A percentile compares a stretch with the other conserved stretches of the same genome.
Evolutionary conservation across 2,329 filamentous ascomycete species (phyloP).

Genomic region (Aspergillus texensis): DNA sequence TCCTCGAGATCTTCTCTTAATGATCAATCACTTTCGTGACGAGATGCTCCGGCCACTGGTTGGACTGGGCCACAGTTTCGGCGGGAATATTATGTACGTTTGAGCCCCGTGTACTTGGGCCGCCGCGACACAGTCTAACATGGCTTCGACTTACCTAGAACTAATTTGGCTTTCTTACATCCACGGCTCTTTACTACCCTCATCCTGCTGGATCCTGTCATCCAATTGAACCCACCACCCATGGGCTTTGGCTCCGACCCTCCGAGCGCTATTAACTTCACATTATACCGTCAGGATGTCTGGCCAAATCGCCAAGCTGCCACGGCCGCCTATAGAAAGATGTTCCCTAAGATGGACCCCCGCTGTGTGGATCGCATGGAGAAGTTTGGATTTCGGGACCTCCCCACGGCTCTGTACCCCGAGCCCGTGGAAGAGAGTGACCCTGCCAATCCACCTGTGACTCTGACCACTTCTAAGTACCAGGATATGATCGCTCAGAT

Average conservation of each 20-base stretch:
- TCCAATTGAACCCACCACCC: conserved; percentile 9
- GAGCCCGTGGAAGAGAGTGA: neutral
- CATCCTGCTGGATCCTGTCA: conserved; percentile 16
- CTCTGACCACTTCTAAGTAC: conserved; percentile 11
- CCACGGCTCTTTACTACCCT: conserved; percentile 9
- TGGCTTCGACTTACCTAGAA: neutral
- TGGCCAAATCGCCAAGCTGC: conserved; percentile 13
- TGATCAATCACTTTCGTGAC: conserved; percentile 21
- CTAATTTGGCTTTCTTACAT: conserved; percentile 1
- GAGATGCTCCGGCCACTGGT: conserved; percentile 21
- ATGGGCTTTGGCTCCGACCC: conserved; percentile 6
- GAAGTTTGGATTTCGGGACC: conserved; percentile 14
- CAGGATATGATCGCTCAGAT: conserved; percentile 3
- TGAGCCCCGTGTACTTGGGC: too few relatives aligned
- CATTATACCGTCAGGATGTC: conserved; percentile 4
- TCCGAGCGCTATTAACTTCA: conserved; percentile 1
- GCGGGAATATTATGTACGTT: too few relatives aligned
- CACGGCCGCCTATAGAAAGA: neutral
- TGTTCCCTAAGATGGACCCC: conserved; percentile 13
- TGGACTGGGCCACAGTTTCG: conserved; percentile 21
- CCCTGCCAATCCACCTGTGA: conserved; percentile 2
- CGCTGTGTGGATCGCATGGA: conserved; percentile 10
- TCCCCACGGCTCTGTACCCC: conserved; percentile 11
- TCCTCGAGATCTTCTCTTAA: conserved; percentile 16
- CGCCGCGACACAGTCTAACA: too few relatives aligned